Evolutionary conservation across 805 yeast genomes (phyloP), one percentile per base, ranked within the genome.

Genomic region (Metschnikowia similis): DNA sequence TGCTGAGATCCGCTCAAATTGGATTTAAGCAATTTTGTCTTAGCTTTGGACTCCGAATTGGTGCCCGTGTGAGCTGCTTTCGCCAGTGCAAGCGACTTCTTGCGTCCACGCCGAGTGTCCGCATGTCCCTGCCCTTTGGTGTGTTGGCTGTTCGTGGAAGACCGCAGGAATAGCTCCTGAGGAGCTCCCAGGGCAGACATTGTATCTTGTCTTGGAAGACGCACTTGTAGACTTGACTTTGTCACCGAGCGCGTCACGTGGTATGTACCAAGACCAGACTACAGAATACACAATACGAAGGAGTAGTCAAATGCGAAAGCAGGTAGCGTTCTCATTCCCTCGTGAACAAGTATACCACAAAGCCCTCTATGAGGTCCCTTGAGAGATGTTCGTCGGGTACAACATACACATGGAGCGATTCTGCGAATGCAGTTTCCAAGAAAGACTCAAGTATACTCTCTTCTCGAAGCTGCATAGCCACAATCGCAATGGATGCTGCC

Each of bases 391-490:
- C 58, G 1, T 61, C 66, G 0, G 68, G 65, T 9, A 80, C 67
- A 16, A 52, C 52, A 53, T 60, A 72, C 1, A 79, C 60, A 13
- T 53, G 49, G 38, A 82, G 70, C 5, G 61, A 64, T n/a, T 52
- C 55, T 2, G 53, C 51, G 2, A 74, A 31, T 2, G 69, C 60
- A 9, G 63, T 56, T 8, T 56, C 62, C 4, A 82, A 63, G 56
- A 83, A 82, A 2, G 56, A 53, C 48, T 81, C 82, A 38, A 78
- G 61, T 8, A 82, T 72, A 10, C 71, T 74, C 32, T 75, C 71
- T 47, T 81, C 79, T 51, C 90, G 63, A 49, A 84, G 55, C 54
- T 84, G 89, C 45, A 83, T 59, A 0, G 65, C 62, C 0, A 77
- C 77, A 1, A 84, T 57, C 4, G 69, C 70, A 0, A 78, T 63